These are phyloP conservation scores for Euryodendron excelsum DNA, from an alignment of 148 eudicot genomes.

Conservation along the genomic window DNA sequence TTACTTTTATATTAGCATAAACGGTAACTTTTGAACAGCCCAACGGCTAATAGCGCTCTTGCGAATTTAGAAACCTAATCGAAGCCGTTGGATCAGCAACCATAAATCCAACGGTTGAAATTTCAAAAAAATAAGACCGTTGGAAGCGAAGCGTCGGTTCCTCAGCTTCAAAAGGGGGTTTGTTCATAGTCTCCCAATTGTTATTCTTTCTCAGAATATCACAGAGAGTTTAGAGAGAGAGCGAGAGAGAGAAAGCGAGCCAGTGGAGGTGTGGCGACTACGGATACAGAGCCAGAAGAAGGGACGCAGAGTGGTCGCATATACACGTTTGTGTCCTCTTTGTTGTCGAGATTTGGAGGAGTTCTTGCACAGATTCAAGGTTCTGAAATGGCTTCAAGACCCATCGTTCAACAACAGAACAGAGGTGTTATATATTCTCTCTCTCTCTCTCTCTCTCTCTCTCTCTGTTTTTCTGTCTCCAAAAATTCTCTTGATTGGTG, in stretches of 20 bases:
- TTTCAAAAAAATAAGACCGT: conserved; percentile 47
- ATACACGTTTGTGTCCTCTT: background rate
- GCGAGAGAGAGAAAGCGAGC: conserved; percentile 13
- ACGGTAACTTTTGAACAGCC: conserved; percentile 1
- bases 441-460: background rate
- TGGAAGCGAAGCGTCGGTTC: conserved; percentile 27
- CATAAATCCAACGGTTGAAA: conserved; percentile 36
- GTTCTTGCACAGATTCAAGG: background rate
- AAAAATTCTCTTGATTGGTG: background rate
- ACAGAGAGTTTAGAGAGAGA: conserved; percentile 12
- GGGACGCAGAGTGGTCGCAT: background rate
- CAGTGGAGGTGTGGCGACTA: too few species aligned
- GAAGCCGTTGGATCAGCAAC: conserved; percentile 22
- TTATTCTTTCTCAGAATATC: background rate
- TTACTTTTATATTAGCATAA: background rate
- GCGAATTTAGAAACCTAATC: conserved; percentile 9
- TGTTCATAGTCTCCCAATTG: background rate
- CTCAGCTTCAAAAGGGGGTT: conserved; percentile 33
- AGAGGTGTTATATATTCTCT: background rate
- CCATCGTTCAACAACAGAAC: conserved; percentile 34
- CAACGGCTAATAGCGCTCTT: conserved; percentile 14
- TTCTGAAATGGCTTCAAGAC: conserved; percentile 51
- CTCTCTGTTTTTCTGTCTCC: background rate
- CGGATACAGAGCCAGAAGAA: too few species aligned
- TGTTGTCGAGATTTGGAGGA: background rate